A percentile compares a stretch with the other conserved stretches of the same genome.
phyloP scores from a whole-genome alignment of 106 monocot genomes.

The Ottelia alismoides region DNA sequence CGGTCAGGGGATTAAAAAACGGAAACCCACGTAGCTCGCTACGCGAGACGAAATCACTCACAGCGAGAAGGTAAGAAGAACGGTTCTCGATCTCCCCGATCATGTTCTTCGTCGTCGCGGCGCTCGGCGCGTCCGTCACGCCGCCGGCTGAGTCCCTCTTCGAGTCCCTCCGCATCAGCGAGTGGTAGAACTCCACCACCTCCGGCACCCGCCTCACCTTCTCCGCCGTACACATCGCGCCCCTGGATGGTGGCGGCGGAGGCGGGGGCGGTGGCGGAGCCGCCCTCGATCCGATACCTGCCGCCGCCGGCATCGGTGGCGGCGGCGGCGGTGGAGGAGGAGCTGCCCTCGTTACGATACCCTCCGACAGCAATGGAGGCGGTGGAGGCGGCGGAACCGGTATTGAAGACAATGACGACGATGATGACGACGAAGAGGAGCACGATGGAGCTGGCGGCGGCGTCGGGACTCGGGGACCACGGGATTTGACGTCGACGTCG shows the following conservation, averaged over 20 bases:
- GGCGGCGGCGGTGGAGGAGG: conserved; percentile 21
- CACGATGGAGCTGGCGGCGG: conserved; percentile 53
- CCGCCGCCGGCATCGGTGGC: not conserved
- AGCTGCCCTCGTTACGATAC: no score
- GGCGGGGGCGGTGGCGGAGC: conserved; percentile 54
- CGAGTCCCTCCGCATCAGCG: conserved; percentile 81
- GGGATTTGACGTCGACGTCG: conserved; percentile 9
- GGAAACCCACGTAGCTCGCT: no score
- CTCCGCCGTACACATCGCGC: conserved; percentile 7
- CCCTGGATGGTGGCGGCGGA: conserved; percentile 33
- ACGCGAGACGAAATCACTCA: conserved; percentile 21
- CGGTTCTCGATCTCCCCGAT: conserved; percentile 99
- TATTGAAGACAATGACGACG: conserved; percentile 23
- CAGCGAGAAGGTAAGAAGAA: conserved; percentile 85
- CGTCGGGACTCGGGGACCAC: conserved; percentile 44
- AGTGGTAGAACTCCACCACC: conserved; percentile 98
- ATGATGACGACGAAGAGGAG: conserved; percentile 17
- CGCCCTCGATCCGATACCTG: not conserved
- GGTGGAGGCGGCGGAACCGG: conserved; percentile 15
- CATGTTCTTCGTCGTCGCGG: conserved; percentile 65
- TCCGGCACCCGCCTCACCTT: conserved; percentile 75
- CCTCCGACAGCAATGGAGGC: not conserved
- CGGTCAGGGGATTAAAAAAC: not conserved
- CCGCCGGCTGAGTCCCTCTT: conserved; percentile 44
- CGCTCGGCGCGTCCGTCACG: conserved; percentile 14